Conservation (phyloP, 2,329 filamentous ascomycete genomes). For the Scolecobasidium constrictum region DNA sequence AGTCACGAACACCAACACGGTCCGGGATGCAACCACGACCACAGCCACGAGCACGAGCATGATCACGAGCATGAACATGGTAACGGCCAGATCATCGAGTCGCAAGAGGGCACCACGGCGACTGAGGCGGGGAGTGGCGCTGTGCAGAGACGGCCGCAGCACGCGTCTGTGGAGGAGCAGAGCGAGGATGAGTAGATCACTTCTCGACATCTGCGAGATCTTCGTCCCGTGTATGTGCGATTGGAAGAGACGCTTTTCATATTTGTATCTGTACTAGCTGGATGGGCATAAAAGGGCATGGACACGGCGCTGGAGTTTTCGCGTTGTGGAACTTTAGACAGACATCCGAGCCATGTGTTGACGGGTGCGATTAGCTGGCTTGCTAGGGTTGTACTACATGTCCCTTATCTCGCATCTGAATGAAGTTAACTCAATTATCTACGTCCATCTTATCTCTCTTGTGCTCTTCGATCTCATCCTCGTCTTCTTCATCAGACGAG, state of each 20-base stretch:
- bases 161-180: neutral
- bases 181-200: neutral
- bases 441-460: neutral
- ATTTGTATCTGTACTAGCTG: neutral
- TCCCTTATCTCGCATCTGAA: too few species aligned
- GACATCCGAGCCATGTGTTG: too few species aligned
- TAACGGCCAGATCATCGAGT: neutral
- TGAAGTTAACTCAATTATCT: too few species aligned
- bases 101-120: neutral
- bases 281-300: neutral
- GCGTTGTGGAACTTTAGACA: too few species aligned
- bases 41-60: conserved; percentile 15
- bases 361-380: too few species aligned
- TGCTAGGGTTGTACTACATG: too few species aligned
- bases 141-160: neutral
- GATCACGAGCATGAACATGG: neutral
- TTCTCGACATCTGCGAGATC: neutral
- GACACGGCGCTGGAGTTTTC: neutral
- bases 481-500: too few species aligned
- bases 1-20: conserved; percentile 20
- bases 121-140: neutral
- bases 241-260: neutral
- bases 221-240: neutral
- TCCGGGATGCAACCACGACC: conserved; percentile 21
- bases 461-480: too few species aligned